Base-by-base conservation (phyloP, 257 asterid species). In the Solanum virginianum region DNA sequence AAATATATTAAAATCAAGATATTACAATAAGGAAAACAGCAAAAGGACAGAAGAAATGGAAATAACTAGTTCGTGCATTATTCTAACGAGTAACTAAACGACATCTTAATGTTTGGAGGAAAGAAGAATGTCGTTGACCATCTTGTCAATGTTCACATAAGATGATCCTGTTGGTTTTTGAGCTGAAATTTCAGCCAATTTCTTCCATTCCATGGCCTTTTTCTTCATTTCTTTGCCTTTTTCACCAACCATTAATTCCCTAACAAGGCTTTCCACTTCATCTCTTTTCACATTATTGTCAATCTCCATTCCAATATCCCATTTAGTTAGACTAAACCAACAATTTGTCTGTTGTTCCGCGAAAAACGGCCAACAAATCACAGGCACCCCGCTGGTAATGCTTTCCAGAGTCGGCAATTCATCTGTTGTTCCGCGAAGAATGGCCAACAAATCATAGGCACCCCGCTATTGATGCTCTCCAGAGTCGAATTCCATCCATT, bases 321-420 rank as follows among this genome's bases (percentile, higher is more conserved):
- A 57, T 57, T 20, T 20, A 22, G 26, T 54, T 5, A 43, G 18
- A 14, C n/a, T 57, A 57, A 3, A 71, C 80, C 77, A 57, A 29
- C 72, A 63, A 36, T 85, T 85, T 3, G 60, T 80, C 0, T 16
- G 69, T 18, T 85, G 87, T 20, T 85, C 87, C 10, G 84, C 87
- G 16, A 85, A 60, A 75, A 63, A 57, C 5, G 87, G 87, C 75
- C 87, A 85, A 45, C 45, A 85, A 6, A 77, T 29, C 84, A 85
- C 60, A 9, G 84, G 84, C 18, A 85, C 41, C 4, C 87, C 87
- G 3, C 49, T 32, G 11, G 16, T 60, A 5, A 80, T 77, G 36
- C 87, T 80, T 2, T 85, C 87, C 1, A 85, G 10, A 1, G 53
- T 68, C 0, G 69, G 32, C 32, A 29, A 29, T 29, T 29, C 32